phyloP scores from a whole-genome alignment of 73 alveolate genomes.

The Paramecium tetraurelia region DNA sequence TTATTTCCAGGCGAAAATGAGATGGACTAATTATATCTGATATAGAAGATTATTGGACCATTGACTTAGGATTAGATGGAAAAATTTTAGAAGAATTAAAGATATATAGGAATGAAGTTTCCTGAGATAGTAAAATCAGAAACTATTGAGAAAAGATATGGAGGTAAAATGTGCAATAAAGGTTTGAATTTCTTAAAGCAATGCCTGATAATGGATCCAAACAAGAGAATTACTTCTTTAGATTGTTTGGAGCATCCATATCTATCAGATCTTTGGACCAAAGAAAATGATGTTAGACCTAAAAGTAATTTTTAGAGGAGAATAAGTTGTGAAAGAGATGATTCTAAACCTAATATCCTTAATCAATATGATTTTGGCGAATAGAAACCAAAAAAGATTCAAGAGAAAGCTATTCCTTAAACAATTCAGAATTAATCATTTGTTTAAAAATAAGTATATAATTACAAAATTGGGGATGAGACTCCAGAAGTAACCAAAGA shows the following conservation, averaged over 20 bases:
- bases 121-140: slow-evolving; percentile 82
- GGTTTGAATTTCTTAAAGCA: slow-evolving; percentile 74
- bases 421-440: not conserved
- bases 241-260: slow-evolving; percentile 90
- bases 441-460: not conserved
- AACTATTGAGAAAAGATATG: slow-evolving; percentile 86
- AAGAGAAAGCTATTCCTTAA: slow-evolving; percentile 20
- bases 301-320: slow-evolving; percentile 4
- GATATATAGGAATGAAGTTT: slow-evolving; percentile 83
- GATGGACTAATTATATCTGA: slow-evolving; percentile 79
- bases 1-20: slow-evolving; percentile 92
- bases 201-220: slow-evolving; percentile 86
- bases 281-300: slow-evolving; percentile 68
- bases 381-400: not conserved
- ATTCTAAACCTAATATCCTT: not conserved
- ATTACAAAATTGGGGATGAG: slow-evolving; percentile 24
- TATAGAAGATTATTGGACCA: slow-evolving; percentile 80
- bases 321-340: slow-evolving; percentile 45
- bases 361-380: not conserved
- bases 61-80: slow-evolving; percentile 75
- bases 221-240: slow-evolving; percentile 82
- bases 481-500: not conserved
- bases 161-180: slow-evolving; percentile 68
- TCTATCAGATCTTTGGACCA: slow-evolving; percentile 80
- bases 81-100: slow-evolving; percentile 76